Evolutionary conservation across 495 filamentous ascomycete genomes (phyloP), one percentile per base, ranked within the genome.

Genomic region (Neurospora sp.): DNA sequence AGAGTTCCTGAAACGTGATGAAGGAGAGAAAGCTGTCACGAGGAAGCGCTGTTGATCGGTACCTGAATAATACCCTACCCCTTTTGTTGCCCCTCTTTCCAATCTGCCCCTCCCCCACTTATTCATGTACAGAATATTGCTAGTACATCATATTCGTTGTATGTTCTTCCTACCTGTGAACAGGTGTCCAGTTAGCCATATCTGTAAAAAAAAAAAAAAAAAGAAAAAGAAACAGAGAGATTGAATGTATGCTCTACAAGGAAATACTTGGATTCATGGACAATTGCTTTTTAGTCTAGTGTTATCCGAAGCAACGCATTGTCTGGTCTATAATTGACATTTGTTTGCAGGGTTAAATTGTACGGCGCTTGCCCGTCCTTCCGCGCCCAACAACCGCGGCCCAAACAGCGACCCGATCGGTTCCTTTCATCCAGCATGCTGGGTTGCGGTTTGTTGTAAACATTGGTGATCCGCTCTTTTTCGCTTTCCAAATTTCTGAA

Each of bases 61-160:
- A 66, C 54, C 54, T 34, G 54, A 66, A 66, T 19, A 66, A 66
- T 34, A 66, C 28, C 54, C 15, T 66, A 66, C 71, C 54, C 71
- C 59, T 69, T 73, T 69, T 38, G 36, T 69, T 69, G 24, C 59
- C 19, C 66, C 71, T 40, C 72, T 70, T 69, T 43, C 62, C 39
- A 59, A 37, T 24, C 37, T 39, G 62, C 66, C 72, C 62, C 66
- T 70, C 72, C 72, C 62, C 72, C 72, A 71, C 72, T 66, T 36
- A 17, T 66, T 66, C 24, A 19, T 66, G 24, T 6, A 34, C 54
- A 66, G 7, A 19, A 19, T 34, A 17, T 19, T 19, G 38, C 9
- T 9, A 9, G 9, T 9, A 39, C 38, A 39, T 39, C 9, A 39
- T 2, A 39, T 9, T n/a, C n/a, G n/a, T n/a, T 39, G 31, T 34